Conservation (phyloP, 139 green algal species). For the Volvox africanus region DNA sequence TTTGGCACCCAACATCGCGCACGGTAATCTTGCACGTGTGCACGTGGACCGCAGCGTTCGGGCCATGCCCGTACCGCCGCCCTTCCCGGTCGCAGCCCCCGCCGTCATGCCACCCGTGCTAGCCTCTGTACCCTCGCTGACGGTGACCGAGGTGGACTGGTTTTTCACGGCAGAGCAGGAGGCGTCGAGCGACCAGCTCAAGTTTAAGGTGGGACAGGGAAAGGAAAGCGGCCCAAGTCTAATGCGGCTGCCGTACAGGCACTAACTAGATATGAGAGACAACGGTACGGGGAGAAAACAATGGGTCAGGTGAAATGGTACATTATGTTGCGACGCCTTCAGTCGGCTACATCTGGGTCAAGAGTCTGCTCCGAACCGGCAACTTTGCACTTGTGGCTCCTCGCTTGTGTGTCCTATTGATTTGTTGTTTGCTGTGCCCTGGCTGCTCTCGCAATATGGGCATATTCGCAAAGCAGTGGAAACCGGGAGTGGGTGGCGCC, state of each 20-base stretch:
- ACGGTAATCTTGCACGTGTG: no score
- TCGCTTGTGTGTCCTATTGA: no score
- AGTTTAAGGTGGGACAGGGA: conserved; percentile 65
- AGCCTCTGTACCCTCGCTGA: conserved; percentile 24
- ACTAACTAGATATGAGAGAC: no score
- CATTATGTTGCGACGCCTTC: no score
- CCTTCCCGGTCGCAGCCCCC: conserved; percentile 67
- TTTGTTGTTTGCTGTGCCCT: neutral
- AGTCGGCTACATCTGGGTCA: no score
- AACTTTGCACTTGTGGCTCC: no score
- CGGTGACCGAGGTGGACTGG: conserved; percentile 72
- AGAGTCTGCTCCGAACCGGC: no score
- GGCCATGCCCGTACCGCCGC: conserved; percentile 56
- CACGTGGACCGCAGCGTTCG: neutral
- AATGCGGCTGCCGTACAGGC: no score
- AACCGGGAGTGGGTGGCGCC: conserved; percentile 75
- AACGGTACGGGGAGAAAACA: no score
- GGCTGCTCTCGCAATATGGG: neutral
- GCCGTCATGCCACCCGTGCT: conserved; percentile 61
- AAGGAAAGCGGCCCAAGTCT: no score
- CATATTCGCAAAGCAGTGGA: no score
- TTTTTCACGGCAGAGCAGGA: conserved; percentile 85
- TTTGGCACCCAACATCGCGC: neutral
- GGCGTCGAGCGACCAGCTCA: conserved; percentile 79
- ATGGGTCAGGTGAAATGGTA: no score